phyloP scores from a whole-genome alignment of 1,284 basidiomycete genomes.

The Sanguinoderma infundibulare region DNA sequence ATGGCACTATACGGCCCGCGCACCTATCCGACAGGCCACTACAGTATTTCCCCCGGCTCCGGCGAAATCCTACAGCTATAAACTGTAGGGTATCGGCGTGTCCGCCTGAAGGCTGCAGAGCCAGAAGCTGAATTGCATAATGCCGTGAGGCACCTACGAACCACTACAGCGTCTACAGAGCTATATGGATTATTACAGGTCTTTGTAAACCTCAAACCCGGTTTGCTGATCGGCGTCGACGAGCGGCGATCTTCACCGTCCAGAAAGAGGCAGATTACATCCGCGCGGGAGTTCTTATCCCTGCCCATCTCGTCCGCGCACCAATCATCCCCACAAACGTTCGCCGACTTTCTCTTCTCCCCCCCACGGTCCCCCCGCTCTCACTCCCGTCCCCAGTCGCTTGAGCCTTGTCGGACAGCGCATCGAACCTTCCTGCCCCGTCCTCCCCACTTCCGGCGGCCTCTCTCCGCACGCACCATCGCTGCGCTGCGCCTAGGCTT shows the following conservation, averaged over 20 bases:
- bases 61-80: too few relatives aligned
- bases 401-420: too few relatives aligned
- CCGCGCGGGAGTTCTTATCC: constrained; percentile 18
- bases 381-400: neutral
- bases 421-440: neutral
- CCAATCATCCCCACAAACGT: constrained; percentile 30
- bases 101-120: too few relatives aligned
- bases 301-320: constrained; percentile 9
- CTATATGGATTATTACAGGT: too few relatives aligned
- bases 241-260: constrained; percentile 5
- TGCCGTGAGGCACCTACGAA: too few relatives aligned
- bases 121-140: too few relatives aligned
- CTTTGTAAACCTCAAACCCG: too few relatives aligned
- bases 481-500: neutral
- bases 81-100: too few relatives aligned
- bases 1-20: too few relatives aligned
- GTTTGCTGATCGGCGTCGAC: neutral
- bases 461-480: neutral
- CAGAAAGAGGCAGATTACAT: constrained; percentile 9
- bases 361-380: neutral
- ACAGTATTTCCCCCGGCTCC: too few relatives aligned
- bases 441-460: neutral
- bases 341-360: constrained; percentile 10
- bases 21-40: too few relatives aligned
- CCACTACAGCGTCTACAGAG: too few relatives aligned